Evolutionary conservation across 202 grass and related monocot species (phyloP).

Genomic region (Dendrocalamus latiflorus): DNA sequence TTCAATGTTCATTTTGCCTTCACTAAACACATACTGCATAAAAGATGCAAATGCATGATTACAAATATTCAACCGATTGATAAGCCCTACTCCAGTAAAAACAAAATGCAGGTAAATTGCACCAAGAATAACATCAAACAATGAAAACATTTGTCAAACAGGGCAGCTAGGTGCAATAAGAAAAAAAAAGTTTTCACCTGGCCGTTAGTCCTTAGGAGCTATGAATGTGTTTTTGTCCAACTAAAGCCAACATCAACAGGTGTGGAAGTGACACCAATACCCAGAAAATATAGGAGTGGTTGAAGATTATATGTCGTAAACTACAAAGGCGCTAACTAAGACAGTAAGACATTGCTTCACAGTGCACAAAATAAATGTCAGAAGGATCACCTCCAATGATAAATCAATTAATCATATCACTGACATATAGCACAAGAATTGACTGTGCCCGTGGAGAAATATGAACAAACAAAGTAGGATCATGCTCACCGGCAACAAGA

Average conservation of each 20-base stretch:
- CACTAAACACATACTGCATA: slow-evolving; percentile 73
- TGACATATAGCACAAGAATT: too few relatives aligned
- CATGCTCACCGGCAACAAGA: too few relatives aligned
- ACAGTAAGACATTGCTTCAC: background rate
- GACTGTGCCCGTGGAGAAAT: too few relatives aligned
- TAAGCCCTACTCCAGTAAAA: background rate
- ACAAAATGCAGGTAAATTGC: background rate
- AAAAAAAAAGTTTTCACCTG: background rate
- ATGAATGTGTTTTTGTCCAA: background rate
- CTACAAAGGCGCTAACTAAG: background rate
- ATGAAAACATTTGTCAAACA: background rate
- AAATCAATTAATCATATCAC: too few relatives aligned
- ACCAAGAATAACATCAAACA: background rate
- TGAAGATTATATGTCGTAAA: background rate
- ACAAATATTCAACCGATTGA: slow-evolving; percentile 15
- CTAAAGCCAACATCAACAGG: background rate
- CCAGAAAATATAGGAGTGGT: background rate
- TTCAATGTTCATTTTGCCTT: slow-evolving; percentile 82
- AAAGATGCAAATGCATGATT: slow-evolving; percentile 18
- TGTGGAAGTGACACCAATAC: background rate
- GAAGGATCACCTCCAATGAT: background rate
- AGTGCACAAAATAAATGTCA: background rate
- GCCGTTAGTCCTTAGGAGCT: background rate
- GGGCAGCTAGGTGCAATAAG: background rate
- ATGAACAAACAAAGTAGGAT: too few relatives aligned